Evolutionary conservation across 2,329 filamentous ascomycete species (phyloP), one percentile per base, ranked within the genome.

Genomic region (Colletotrichum horii): DNA sequence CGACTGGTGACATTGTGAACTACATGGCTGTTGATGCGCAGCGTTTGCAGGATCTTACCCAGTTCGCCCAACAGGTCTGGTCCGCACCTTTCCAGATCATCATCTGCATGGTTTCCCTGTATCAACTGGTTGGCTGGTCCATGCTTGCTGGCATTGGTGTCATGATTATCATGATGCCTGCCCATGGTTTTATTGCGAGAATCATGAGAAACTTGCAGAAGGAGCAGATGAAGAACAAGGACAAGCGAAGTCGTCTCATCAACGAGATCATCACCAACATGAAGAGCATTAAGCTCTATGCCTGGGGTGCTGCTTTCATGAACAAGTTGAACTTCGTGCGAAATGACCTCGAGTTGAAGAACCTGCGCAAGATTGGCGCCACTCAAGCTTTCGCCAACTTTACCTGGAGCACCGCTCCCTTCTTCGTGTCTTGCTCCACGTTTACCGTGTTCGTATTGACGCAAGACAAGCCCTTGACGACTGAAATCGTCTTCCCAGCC

Each of bases 1-100:
- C 95, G 1, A 99, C 97, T 0, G 97, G 97, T 73, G 97, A 99
- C 81, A 98, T 99, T 81, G 97, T 99, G 83, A 99, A 99, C 83
- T 97, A 98, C 85, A 99, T 99, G 96, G 97, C 97, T 61, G 96
- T 99, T 12, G 97, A 99, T 83, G 96, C 96, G 16, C 97, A 99
- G 85, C 94, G 97, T 78, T 90, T 99, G 22, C 95, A 98, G 81
- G 97, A 99, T 85, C 88, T 99, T 73, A 95, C 96, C 3, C 97
- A 99, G 82, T 99, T 97, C 83, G 96, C 95, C 22, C 96, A 98
- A 82, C 96, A 98, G 83, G 87, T 98, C 14, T 98, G 97, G 96
- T 98, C 96, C 58, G 96, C 97, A 4, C 97, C 97, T 4, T 98
- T 98, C 85, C 97, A 99, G 84, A 99, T 99, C 81, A 89, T 92